These are phyloP conservation scores for Trichoderma polysporum DNA, from an alignment of 2,329 filamentous ascomycete genomes.

Conservation along the genomic window DNA sequence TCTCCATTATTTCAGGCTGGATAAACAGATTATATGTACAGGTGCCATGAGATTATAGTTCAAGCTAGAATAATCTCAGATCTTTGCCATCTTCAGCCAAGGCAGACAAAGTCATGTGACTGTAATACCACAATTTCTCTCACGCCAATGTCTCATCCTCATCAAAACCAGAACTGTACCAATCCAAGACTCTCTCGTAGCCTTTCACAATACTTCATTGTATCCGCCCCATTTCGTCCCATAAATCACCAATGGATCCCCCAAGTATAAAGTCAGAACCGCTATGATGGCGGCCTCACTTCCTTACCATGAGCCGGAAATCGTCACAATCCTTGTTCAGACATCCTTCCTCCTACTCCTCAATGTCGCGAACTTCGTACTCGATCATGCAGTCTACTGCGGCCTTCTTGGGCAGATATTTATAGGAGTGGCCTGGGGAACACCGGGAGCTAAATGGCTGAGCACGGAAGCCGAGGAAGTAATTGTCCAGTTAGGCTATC, in stretches of 20 bases:
- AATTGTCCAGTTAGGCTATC: conserved; percentile 66
- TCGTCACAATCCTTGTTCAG: conserved; percentile 58
- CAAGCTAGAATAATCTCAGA: not conserved
- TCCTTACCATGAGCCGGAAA: conserved; percentile 63
- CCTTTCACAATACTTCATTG: not conserved
- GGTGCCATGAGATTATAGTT: not conserved
- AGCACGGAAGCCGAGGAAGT: conserved; percentile 49
- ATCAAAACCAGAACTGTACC: not conserved
- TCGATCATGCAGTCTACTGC: conserved; percentile 64
- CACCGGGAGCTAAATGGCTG: conserved; percentile 63
- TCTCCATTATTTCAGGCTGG: not conserved
- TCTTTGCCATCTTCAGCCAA: not conserved
- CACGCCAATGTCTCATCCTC: not conserved
- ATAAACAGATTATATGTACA: not conserved
- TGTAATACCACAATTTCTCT: not conserved
- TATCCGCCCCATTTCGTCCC: too few species aligned
- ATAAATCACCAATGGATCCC: not conserved
- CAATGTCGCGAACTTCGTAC: conserved; percentile 55
- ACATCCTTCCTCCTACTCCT: conserved; percentile 63
- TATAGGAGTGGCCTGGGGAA: conserved; percentile 68
- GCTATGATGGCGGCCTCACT: conserved; percentile 25
- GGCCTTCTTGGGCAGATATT: conserved; percentile 71
- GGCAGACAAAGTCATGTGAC: not conserved
- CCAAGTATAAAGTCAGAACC: not conserved
- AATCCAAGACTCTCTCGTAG: not conserved